phyloP scores from a whole-genome alignment of 257 asterid genomes.

The Solanum clarkiae region DNA sequence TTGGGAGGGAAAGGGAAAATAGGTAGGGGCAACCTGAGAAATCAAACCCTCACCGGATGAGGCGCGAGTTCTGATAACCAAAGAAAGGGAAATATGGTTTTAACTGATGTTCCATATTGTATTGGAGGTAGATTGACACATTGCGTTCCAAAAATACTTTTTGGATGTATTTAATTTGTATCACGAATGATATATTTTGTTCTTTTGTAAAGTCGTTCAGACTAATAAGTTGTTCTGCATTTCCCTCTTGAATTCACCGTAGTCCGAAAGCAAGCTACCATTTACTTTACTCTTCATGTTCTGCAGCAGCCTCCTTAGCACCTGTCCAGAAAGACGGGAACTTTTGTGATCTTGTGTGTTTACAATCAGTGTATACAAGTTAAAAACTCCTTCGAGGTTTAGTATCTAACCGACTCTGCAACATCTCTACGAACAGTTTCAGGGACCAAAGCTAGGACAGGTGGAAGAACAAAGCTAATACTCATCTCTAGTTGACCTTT shows the following conservation, averaged over 20 bases:
- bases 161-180: too few species aligned
- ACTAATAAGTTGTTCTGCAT: constrained; percentile 33
- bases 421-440: constrained; percentile 69
- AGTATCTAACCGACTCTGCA: constrained; percentile 64
- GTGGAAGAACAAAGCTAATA: constrained; percentile 75
- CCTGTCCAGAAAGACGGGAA: constrained; percentile 22
- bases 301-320: constrained; percentile 58
- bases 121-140: too few species aligned
- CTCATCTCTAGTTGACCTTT: constrained; percentile 70
- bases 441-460: constrained; percentile 68
- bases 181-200: too few species aligned
- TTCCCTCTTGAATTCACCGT: constrained; percentile 62
- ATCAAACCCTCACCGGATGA: too few species aligned
- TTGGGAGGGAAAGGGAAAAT: too few species aligned
- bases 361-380: neutral
- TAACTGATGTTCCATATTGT: too few species aligned
- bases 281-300: constrained; percentile 83
- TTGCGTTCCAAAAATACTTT: too few species aligned
- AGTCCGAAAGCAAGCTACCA: constrained; percentile 74
- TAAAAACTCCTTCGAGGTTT: neutral
- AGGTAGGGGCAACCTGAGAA: too few species aligned
- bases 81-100: too few species aligned
- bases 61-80: too few species aligned
- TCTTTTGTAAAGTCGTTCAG: neutral
- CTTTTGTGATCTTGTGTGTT: neutral